A percentile compares a stretch with the other conserved stretches of the same genome.
phyloP scores from a whole-genome alignment of 2,329 filamentous ascomycete genomes.

The Botrytis cinerea region DNA sequence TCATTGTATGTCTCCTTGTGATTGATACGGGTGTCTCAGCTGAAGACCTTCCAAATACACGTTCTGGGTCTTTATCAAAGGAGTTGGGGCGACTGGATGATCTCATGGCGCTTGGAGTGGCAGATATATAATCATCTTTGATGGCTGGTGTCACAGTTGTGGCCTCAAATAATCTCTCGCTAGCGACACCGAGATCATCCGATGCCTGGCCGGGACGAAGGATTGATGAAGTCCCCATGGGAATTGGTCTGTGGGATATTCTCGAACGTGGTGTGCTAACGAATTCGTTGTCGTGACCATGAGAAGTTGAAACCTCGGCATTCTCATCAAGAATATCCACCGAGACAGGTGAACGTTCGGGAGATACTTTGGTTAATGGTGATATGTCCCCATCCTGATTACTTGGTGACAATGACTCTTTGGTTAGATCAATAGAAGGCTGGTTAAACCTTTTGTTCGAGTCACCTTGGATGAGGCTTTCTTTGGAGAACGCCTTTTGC shows the following conservation, averaged over 20 bases:
- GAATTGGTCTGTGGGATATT: conserved; percentile 12
- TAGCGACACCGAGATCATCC: not conserved
- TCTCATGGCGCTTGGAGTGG: not conserved
- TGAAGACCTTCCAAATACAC: not conserved
- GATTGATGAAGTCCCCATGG: conserved; percentile 2
- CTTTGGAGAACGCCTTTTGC: conserved; percentile 22
- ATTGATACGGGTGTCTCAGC: conserved; percentile 5
- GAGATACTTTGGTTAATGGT: not conserved
- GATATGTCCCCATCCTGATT: conserved; percentile 33
- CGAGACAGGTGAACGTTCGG: not conserved
- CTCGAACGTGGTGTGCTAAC: conserved; percentile 6
- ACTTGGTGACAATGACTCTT: conserved; percentile 9
- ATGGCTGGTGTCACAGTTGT: not conserved
- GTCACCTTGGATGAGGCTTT: not conserved
- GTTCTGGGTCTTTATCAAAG: not conserved
- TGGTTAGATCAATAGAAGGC: not conserved
- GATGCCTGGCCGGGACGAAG: not conserved
- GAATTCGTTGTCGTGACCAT: not conserved
- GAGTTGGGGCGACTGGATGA: not conserved
- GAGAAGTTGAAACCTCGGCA: not conserved
- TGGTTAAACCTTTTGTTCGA: not conserved
- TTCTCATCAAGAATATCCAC: not conserved
- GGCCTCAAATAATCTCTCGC: not conserved
- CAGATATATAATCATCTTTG: not conserved
- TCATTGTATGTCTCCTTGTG: conserved; percentile 6